These are phyloP conservation scores for Hymenoscyphus linearis DNA, from an alignment of 2,329 filamentous ascomycete species.

Conservation along the genomic window DNA sequence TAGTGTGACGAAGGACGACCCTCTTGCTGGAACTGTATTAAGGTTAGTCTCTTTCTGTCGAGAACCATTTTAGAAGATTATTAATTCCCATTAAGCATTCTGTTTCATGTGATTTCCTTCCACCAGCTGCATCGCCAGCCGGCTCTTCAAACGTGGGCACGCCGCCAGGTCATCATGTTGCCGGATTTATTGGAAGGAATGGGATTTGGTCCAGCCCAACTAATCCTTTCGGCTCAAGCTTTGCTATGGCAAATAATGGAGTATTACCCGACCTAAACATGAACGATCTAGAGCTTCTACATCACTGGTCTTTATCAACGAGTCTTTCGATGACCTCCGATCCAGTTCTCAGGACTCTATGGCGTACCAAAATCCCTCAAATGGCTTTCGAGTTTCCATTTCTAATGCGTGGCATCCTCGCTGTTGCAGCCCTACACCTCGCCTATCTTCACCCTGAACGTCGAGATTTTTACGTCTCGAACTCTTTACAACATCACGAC, in stretches of 20 bases:
- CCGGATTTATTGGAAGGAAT: constrained; percentile 1
- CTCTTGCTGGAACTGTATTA: constrained; percentile 35
- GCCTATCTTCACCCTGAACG: constrained; percentile 35
- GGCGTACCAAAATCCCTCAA: constrained; percentile 31
- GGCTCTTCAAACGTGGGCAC: not conserved
- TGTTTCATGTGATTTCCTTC: constrained; percentile 33
- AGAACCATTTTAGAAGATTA: not conserved
- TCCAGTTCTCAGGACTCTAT: constrained; percentile 37
- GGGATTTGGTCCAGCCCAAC: constrained; percentile 3
- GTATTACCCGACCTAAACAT: constrained; percentile 29
- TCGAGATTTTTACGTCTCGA: constrained; percentile 35
- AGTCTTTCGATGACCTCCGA: constrained; percentile 40
- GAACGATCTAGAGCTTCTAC: constrained; percentile 24
- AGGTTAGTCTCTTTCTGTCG: not conserved
- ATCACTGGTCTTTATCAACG: constrained; percentile 33
- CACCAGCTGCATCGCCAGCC: not conserved
- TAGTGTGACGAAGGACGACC: constrained; percentile 38
- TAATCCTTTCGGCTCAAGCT: not conserved
- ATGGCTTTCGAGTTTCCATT: constrained; percentile 41
- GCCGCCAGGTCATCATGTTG: constrained; percentile 1
- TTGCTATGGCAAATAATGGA: not conserved
- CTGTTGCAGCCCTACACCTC: constrained; percentile 43
- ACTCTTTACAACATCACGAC: constrained; percentile 34
- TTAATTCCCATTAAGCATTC: constrained; percentile 26
- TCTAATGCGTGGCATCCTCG: constrained; percentile 44